Evolutionary conservation across 1,139 yeast species (phyloP).

Genomic region (Protomyces macrosporus): DNA sequence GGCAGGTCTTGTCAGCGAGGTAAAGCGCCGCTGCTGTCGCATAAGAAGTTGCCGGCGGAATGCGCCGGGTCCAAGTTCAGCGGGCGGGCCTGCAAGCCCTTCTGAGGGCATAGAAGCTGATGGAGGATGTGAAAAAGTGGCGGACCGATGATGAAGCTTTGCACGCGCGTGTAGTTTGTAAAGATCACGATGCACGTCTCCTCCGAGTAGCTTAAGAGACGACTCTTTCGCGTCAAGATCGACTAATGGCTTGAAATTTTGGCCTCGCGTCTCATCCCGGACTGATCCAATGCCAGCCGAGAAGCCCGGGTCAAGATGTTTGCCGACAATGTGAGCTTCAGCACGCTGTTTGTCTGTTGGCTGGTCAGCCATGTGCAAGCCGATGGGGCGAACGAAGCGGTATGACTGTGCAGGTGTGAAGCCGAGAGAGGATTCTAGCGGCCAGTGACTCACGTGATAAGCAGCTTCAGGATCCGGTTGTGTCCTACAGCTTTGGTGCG

Average conservation of each 20-base stretch:
- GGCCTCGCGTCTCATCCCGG: neutral
- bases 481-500: neutral
- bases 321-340: slow-evolving; percentile 6
- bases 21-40: slow-evolving; percentile 35
- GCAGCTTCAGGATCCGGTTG: too few species aligned
- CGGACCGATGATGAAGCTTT: slow-evolving; percentile 37
- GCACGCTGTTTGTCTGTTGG: neutral
- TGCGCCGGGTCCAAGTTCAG: slow-evolving; percentile 72
- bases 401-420: neutral
- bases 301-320: slow-evolving; percentile 14
- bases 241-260: neutral
- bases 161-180: slow-evolving; percentile 50
- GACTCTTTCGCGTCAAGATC: slow-evolving; percentile 12
- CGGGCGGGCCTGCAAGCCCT: too few species aligned
- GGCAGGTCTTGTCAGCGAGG: slow-evolving; percentile 37
- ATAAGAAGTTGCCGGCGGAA: slow-evolving; percentile 77
- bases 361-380: neutral
- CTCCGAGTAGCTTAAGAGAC: slow-evolving; percentile 68
- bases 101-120: too few species aligned
- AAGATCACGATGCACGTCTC: slow-evolving; percentile 77
- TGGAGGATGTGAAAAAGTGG: slow-evolving; percentile 43
- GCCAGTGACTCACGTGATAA: too few species aligned
- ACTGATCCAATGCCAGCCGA: slow-evolving; percentile 11
- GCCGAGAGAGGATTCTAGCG: neutral
- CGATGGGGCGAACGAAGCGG: neutral